Base-by-base conservation (phyloP, 208 protist genomes). In the Novymonas esmeraldas region DNA sequence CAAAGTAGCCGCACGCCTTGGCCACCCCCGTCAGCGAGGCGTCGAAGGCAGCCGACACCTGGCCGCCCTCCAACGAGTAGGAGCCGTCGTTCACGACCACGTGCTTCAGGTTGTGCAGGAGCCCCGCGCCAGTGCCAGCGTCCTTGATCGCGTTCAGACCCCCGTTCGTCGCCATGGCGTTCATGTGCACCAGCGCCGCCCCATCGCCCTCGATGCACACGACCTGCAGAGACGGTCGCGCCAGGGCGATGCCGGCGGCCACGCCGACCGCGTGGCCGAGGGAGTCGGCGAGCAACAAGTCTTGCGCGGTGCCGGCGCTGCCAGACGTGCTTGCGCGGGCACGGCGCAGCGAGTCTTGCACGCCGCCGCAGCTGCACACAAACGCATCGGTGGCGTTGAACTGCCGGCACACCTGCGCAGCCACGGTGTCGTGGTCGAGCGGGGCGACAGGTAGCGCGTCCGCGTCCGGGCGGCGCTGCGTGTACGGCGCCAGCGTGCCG, bases 81-180 rank as follows among this genome's bases (percentile, higher is more conserved):
- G 76, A 85, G 49, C 89, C 93, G 68, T 94, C 92, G 75, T 94
- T 97, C 1, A 97, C 59, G 6, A 97, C 75, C 22, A 97, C 67
- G 71, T 97, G 91, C 63, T 89, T 91, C 39, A 89, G 70, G 61
- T 97, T 97, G 11, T 64, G 54, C 56, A 93, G 72, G 55, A 77
- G 71, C 13, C 70, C 74, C 1, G 42, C 45, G 14, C 71, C 66
- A 2, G 55, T 71, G 24, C 31, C 46, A 34, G 64, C 45, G 39
- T 66, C 39, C 38, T 77, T 64, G 14, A 67, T 20, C 7, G 80
- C 74, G 18, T 69, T 68, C 9, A 72, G 34, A 10, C 72, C 64
- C 26, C 86, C 88, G 51, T 69, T 33, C 49, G 58, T 83, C 24
- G 89, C 81, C 42, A 93, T 64, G 14, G 72, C 75, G 28, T 84